Conservation (phyloP, 352 stramenopile genomes). For the Elongisporangium senticosum region DNA sequence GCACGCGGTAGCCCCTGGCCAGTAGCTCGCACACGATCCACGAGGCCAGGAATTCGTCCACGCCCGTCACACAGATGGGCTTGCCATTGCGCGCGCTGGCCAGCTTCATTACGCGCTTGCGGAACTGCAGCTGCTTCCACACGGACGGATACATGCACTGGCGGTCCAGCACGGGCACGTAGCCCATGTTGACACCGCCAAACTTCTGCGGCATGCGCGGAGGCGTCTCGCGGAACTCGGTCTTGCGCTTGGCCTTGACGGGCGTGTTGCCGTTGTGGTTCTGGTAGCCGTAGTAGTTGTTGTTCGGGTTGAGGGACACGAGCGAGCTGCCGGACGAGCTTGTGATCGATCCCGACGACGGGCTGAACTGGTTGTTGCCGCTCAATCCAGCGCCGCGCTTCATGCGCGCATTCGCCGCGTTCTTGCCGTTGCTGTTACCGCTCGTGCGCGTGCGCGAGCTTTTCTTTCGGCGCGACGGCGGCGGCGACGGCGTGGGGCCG, state of each 20-base stretch:
- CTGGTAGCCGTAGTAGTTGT: slow-evolving; percentile 4
- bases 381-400: slow-evolving; percentile 4
- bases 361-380: slow-evolving; percentile 13
- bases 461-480: slow-evolving; percentile 18
- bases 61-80: slow-evolving; percentile 81
- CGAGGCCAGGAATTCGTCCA: slow-evolving; percentile 80
- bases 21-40: slow-evolving; percentile 85
- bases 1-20: slow-evolving; percentile 69
- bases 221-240: slow-evolving; percentile 20
- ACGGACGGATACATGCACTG: slow-evolving; percentile 74
- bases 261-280: slow-evolving; percentile 15
- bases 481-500: slow-evolving; percentile 17
- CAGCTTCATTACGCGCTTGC: slow-evolving; percentile 77
- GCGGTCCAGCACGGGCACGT: slow-evolving; percentile 26
- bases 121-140: slow-evolving; percentile 78
- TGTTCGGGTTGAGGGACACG: slow-evolving; percentile 14
- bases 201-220: slow-evolving; percentile 13
- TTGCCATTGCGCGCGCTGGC: slow-evolving; percentile 70
- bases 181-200: slow-evolving; percentile 12
- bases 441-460: slow-evolving; percentile 1
- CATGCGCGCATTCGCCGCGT: neutral
- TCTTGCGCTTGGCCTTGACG: slow-evolving; percentile 3
- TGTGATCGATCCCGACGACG: slow-evolving; percentile 29
- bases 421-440: neutral
- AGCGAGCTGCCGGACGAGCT: slow-evolving; percentile 23